Conservation (phyloP, 257 asterid species). For the Osmanthus fragrans region DNA sequence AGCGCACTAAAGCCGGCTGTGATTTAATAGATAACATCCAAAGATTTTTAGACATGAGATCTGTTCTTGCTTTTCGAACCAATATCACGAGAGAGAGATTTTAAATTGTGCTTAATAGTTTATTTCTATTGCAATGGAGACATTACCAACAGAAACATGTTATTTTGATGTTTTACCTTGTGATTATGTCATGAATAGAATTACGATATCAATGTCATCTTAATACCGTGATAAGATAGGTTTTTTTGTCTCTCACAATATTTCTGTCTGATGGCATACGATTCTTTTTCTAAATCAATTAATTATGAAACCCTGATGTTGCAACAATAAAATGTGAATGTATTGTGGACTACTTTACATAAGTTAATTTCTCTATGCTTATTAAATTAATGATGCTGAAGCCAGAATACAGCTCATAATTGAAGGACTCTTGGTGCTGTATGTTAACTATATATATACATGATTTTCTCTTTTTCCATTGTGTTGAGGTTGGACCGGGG, state of each 20-base stretch:
- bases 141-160: too few relatives aligned
- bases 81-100: background rate
- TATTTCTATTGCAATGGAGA: too few relatives aligned
- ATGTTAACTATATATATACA: background rate
- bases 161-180: background rate
- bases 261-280: background rate
- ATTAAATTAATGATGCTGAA: background rate
- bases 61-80: background rate
- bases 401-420: background rate
- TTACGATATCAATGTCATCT: background rate
- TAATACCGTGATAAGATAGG: background rate
- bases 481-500: background rate
- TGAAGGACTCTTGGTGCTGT: background rate
- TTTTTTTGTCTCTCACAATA: background rate
- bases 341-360: background rate
- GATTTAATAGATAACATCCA: background rate
- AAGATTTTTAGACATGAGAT: background rate
- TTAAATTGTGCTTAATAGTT: too few relatives aligned
- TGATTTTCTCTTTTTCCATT: background rate
- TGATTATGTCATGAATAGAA: background rate
- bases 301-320: background rate
- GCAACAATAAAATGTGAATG: background rate
- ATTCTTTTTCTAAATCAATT: background rate
- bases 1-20: background rate
- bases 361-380: background rate